Base-by-base conservation (phyloP, 148 eudicot genomes). In the Silene conica region DNA sequence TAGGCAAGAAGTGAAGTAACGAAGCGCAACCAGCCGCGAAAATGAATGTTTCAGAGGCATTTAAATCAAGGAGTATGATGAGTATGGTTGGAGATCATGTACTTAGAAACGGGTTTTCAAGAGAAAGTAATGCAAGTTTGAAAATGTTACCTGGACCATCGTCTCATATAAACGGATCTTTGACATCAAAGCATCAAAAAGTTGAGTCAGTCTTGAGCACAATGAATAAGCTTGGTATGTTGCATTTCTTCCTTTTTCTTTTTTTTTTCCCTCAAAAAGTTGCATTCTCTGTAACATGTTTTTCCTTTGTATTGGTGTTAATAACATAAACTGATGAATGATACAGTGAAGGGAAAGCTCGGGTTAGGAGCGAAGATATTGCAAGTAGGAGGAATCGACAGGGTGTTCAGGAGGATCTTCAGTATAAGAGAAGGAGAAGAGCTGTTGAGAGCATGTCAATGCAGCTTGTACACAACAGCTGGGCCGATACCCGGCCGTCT, bases 401-500 rank as follows among this genome's bases (percentile, higher is more conserved):
- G 81, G 61, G 74, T 84, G 45, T 88, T 84, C 82, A 82, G 70
- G 41, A 67, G 74, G 9, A 79, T 74, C 4, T 88, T 88, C 31
- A 84, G 55, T 5, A 62, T 80, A 3, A 46, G 75, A 57, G 79
- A 75, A 65, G 79, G 69, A 75, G 79, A 78, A 19, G 43, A 19
- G 13, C 12, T 78, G 68, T 23, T 78, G 45, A 78, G 28, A 25
- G 69, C 77, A 20, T 73, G 55, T 19, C 59, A 61, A 21, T 78
- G 81, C 56, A 26, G 77, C 50, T 73, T 78, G 41, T 78, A 59
- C 73, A 73, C 81, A 2, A 86, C 87, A 16, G 85, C 84, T 13
- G 92, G 92, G 28, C 87, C 89, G 1, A 82, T 86, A 8, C 76
- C 84, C 0, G 87, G 90, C 18, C 70, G 74, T 46, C 80, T 86